Percentiles rank a stretch among this genome's conserved stretches.
Evolutionary conservation across 768 basidiomycete genomes (phyloP).

Genomic region (Hirschioporus abietinus): DNA sequence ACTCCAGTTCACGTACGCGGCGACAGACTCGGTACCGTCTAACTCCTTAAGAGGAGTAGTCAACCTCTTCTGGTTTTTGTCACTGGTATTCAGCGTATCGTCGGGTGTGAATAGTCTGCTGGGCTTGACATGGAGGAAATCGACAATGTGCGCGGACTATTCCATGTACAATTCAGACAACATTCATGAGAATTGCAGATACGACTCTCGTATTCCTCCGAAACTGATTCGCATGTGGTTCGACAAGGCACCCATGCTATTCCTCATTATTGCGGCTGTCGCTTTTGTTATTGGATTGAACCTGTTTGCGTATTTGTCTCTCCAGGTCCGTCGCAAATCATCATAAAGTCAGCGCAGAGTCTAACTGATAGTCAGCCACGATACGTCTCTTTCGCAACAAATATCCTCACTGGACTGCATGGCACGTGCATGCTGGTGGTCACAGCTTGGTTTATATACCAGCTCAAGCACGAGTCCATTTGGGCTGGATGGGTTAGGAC

Average conservation of each 20-base stretch:
- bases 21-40: background rate
- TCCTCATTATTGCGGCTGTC: background rate
- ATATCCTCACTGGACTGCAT: background rate
- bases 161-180: background rate
- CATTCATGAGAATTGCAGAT: background rate
- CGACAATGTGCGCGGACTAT: background rate
- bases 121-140: background rate
- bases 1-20: background rate
- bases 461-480: background rate
- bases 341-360: background rate
- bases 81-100: background rate
- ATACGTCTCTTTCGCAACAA: background rate
- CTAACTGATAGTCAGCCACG: background rate
- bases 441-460: background rate
- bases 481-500: background rate
- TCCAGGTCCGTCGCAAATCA: background rate
- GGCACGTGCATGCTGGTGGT: background rate
- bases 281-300: background rate
- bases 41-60: background rate
- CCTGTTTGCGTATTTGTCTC: background rate
- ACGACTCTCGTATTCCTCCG: background rate
- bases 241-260: background rate
- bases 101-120: background rate
- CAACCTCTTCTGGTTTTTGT: background rate
- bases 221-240: background rate